Evolutionary conservation across 2,329 filamentous ascomycete genomes (phyloP).

Genomic region (Colletotrichum gigasporum): DNA sequence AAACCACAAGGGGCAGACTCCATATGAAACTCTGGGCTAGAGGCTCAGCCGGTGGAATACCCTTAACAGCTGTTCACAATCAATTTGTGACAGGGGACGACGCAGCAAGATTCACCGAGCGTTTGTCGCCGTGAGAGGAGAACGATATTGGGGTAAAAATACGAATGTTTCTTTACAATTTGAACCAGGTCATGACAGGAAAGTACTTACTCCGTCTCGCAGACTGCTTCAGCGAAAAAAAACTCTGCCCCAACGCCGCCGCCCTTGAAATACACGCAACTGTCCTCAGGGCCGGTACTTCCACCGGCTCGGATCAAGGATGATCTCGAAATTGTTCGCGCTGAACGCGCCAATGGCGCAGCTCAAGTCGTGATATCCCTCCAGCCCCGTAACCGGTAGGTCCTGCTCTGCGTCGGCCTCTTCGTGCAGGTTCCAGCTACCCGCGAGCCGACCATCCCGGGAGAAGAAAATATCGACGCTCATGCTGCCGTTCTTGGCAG

Average conservation of each 20-base stretch:
- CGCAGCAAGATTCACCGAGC: too few species aligned
- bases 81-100: too few species aligned
- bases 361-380: conserved; percentile 76
- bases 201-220: too few species aligned
- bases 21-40: too few species aligned
- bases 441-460: conserved; percentile 66
- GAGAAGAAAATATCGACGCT: conserved; percentile 76
- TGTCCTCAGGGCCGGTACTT: conserved; percentile 49
- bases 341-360: conserved; percentile 78
- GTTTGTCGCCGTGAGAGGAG: too few species aligned
- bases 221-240: background rate
- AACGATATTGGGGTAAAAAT: too few species aligned
- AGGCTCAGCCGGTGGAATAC: too few species aligned
- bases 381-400: conserved; percentile 71
- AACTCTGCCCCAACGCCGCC: background rate
- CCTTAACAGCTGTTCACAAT: too few species aligned
- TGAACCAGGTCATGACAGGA: too few species aligned
- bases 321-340: conserved; percentile 72
- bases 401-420: conserved; percentile 73
- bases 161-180: too few species aligned
- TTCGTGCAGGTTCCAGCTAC: conserved; percentile 79
- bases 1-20: too few species aligned
- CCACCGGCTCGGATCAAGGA: conserved; percentile 70
- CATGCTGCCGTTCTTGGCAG: conserved; percentile 48
- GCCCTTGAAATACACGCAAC: background rate